Base-by-base conservation (phyloP, 2,329 filamentous ascomycete genomes). In the Fusarium anguioides region DNA sequence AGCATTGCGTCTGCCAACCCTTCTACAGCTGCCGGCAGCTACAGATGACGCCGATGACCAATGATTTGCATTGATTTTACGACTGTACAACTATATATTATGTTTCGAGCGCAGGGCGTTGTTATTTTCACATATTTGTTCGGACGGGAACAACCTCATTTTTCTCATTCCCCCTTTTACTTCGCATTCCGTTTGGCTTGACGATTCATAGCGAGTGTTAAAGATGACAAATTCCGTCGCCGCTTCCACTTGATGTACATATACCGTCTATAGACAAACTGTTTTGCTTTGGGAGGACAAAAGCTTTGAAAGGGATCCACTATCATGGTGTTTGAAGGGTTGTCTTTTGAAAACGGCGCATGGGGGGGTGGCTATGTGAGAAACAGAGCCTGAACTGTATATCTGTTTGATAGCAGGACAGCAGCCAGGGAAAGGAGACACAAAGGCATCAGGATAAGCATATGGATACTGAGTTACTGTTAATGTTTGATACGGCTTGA, bases 31-130 rank as follows among this genome's bases (percentile, higher is more conserved):
- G 71, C 79, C 15, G 78, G 80, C 64, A 74, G 77, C 57, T 84
- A 84, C 74, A 79, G 83, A 77, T 85, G 75, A 81, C 72, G 66
- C 64, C 66, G 72, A 72, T 69, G 66, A 75, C 44, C 71, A 64
- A 75, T 66, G 62, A 68, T 57, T 64, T 61, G 47, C 46, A 66
- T 61, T 58, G 64, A 72, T 48, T 68, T 73, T 55, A 75, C 64
- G 73, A 75, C 57, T 72, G 69, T 72, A 72, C 63, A 62, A 73
- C 33, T 68, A 64, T 69, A 64, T 35, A 66, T 64, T 58, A 64
- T 65, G 36, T 60, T 73, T 73, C 68, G 64, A 72, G 69, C 70
- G 74, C 69, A 64, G 69, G 72, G 50, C 71, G 77, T 72, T 70
- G 74, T 68, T 68, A 74, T 75, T 72, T 75, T 75, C 65, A 62